Conservation (phyloP, 768 basidiomycete species). For the Lyophyllum shimeji region DNA sequence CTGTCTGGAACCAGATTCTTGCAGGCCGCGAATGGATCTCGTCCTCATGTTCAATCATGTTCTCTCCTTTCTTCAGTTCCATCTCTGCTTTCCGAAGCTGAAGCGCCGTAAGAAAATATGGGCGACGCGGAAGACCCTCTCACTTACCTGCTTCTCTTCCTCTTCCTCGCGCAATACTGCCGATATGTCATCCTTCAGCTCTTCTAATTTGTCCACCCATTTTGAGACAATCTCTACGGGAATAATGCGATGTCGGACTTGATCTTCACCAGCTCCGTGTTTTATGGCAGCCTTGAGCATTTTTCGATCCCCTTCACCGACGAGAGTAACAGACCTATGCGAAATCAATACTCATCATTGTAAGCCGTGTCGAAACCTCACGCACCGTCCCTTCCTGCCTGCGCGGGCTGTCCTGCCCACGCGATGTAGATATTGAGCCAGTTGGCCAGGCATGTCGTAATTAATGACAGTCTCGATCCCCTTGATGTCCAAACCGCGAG, state of each 20-base stretch:
- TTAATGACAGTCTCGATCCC: constrained; percentile 98
- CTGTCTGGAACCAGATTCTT: constrained; percentile 97
- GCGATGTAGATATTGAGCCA: constrained; percentile 94
- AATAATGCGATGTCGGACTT: constrained; percentile 86
- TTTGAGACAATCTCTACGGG: constrained; percentile 71
- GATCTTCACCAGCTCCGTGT: constrained; percentile 73
- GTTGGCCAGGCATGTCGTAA: constrained; percentile 95
- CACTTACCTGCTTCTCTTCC: constrained; percentile 84
- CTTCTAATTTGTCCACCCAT: constrained; percentile 69
- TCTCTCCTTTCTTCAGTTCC: constrained; percentile 93
- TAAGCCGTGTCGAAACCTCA: not conserved
- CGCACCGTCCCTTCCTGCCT: constrained; percentile 87
- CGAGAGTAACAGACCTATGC: constrained; percentile 84
- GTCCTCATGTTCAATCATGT: constrained; percentile 88
- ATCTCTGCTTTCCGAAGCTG: constrained; percentile 91
- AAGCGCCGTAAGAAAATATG: constrained; percentile 5
- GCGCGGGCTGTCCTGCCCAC: constrained; percentile 98
- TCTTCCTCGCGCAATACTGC: constrained; percentile 88
- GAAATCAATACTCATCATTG: constrained; percentile 3
- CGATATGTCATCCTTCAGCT: constrained; percentile 72
- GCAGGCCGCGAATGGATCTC: constrained; percentile 95
- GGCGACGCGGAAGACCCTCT: not conserved
- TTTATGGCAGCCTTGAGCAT: constrained; percentile 96
- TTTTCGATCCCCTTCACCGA: constrained; percentile 95
- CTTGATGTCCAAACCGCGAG: constrained; percentile 95